phyloP scores from a whole-genome alignment of 2,329 filamentous ascomycete species.

The Cyphellophora attinorum region DNA sequence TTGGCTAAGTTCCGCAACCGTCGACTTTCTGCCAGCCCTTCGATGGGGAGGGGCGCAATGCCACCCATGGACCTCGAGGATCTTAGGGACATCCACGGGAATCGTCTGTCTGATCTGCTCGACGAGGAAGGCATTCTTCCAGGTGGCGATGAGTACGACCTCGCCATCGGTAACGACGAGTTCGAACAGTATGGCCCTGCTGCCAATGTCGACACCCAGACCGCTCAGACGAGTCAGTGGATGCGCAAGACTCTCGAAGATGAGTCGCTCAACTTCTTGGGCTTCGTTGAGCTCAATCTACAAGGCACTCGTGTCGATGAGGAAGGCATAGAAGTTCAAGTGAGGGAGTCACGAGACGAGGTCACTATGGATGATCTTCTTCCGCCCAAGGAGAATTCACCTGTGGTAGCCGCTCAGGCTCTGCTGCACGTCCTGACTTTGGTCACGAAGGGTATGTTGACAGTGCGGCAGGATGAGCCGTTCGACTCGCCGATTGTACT shows the following conservation, averaged over 20 bases:
- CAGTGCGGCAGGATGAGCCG: conserved; percentile 48
- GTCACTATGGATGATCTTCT: conserved; percentile 59
- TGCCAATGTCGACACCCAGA: conserved; percentile 40
- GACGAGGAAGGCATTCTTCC: conserved; percentile 18
- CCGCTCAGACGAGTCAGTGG: conserved; percentile 37
- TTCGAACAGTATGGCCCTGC: conserved; percentile 38
- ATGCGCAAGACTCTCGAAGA: conserved; percentile 42
- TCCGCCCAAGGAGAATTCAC: conserved; percentile 43
- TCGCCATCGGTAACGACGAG: conserved; percentile 20
- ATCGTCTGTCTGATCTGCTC: background rate
- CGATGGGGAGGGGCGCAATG: conserved; percentile 29
- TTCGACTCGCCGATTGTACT: conserved; percentile 36
- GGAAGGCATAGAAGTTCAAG: conserved; percentile 21
- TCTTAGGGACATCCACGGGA: background rate
- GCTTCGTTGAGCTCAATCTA: conserved; percentile 45
- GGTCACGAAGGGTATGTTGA: conserved; percentile 55
- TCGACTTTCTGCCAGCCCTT: conserved; percentile 51
- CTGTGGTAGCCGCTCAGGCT: conserved; percentile 61
- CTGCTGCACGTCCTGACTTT: conserved; percentile 66
- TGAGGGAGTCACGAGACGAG: conserved; percentile 16
- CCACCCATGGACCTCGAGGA: background rate
- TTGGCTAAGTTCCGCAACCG: conserved; percentile 29
- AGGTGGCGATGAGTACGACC: no score
- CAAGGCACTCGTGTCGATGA: conserved; percentile 17
- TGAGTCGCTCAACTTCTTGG: conserved; percentile 54